Conservation (phyloP, 208 protist genomes). For the Balamuthia mandrillaris region DNA sequence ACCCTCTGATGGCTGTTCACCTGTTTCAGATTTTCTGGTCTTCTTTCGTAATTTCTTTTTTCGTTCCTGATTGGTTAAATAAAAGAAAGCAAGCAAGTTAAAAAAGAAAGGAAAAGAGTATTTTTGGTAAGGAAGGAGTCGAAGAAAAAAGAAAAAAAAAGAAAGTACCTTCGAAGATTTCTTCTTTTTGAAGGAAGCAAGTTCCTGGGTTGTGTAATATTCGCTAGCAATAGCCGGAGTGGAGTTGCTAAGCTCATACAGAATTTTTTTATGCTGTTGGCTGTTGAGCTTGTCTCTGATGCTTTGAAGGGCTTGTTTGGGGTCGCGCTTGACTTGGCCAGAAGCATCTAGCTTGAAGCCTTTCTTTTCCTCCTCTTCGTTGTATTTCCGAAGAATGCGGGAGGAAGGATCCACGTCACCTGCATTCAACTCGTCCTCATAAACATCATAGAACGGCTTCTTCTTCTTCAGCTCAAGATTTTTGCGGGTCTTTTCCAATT, state of each 20-base stretch:
- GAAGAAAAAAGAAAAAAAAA: too few relatives aligned
- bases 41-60: too few relatives aligned
- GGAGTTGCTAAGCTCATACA: not conserved
- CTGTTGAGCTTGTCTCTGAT: not conserved
- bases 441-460: conserved; percentile 47
- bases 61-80: too few relatives aligned
- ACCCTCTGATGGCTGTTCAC: too few relatives aligned
- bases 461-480: conserved; percentile 29
- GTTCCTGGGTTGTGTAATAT: not conserved
- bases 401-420: not conserved
- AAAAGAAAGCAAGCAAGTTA: too few relatives aligned
- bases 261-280: not conserved
- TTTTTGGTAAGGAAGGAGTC: too few relatives aligned
- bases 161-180: too few relatives aligned
- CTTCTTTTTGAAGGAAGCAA: conserved; percentile 12
- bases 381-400: not conserved
- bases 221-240: not conserved
- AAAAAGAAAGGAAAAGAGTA: too few relatives aligned
- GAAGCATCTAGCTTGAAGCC: not conserved
- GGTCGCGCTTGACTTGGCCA: not conserved
- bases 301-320: not conserved
- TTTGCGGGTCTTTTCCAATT: conserved; percentile 5
- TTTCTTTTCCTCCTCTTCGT: not conserved
- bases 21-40: too few relatives aligned
- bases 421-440: conserved; percentile 2